A percentile compares a stretch with the other conserved stretches of the same genome.
Conservation (phyloP, 352 stramenopile genomes). For the Phytophthora ohioensis region DNA sequence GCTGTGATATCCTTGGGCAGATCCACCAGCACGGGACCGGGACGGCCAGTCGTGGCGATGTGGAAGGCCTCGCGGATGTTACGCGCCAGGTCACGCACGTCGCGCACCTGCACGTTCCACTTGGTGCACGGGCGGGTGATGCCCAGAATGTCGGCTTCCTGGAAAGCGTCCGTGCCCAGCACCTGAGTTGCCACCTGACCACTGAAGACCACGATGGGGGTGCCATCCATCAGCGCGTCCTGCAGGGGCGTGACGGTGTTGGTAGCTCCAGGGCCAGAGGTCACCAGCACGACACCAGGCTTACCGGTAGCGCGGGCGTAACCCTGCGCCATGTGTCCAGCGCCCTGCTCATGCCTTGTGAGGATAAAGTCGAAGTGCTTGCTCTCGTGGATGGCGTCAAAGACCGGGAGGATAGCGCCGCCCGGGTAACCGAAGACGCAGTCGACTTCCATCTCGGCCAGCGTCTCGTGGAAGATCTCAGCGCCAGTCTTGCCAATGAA, state of each 20-base stretch:
- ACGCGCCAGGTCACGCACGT: slow-evolving; percentile 94
- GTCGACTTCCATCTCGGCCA: slow-evolving; percentile 91
- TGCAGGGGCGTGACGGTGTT: slow-evolving; percentile 95
- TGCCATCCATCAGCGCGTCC: slow-evolving; percentile 95
- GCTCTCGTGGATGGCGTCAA: slow-evolving; percentile 95
- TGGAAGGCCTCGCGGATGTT: slow-evolving; percentile 97
- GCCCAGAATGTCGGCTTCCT: slow-evolving; percentile 88
- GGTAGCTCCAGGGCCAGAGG: slow-evolving; percentile 93
- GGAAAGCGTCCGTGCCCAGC: slow-evolving; percentile 93
- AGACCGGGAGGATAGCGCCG: slow-evolving; percentile 93
- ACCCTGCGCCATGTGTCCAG: slow-evolving; percentile 88
- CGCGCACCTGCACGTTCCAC: slow-evolving; percentile 97
- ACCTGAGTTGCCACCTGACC: slow-evolving; percentile 94
- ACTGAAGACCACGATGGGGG: slow-evolving; percentile 95
- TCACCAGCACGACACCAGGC: slow-evolving; percentile 94
- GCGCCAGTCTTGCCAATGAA: slow-evolving; percentile 93
- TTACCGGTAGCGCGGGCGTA: slow-evolving; percentile 87
- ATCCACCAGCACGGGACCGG: slow-evolving; percentile 95
- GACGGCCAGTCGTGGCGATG: slow-evolving; percentile 93
- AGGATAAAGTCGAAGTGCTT: slow-evolving; percentile 86
- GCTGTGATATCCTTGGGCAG: slow-evolving; percentile 96
- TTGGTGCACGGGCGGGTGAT: slow-evolving; percentile 94
- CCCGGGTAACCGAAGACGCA: slow-evolving; percentile 95
- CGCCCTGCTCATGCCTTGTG: slow-evolving; percentile 84
- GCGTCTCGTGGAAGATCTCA: slow-evolving; percentile 95